Conservation (phyloP, 306 rosid genomes). For the Cucumis melo region DNA sequence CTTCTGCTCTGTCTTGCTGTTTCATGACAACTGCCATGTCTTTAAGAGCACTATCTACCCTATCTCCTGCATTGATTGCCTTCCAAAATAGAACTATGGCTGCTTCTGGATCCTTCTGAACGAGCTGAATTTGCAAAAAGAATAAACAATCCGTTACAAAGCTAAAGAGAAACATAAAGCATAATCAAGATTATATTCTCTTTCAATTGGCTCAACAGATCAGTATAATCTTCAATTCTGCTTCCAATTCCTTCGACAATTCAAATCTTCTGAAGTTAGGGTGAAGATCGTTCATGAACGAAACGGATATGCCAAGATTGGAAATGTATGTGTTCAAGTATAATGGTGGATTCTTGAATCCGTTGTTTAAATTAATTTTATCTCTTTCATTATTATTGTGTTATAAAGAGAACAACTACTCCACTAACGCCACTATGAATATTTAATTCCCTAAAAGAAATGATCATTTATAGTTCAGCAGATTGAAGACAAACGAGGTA, state of each 20-base stretch:
- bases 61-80: slow-evolving; percentile 79
- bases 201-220: not conserved
- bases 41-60: slow-evolving; percentile 78
- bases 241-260: not conserved
- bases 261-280: not conserved
- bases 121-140: slow-evolving; percentile 29
- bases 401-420: not conserved
- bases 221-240: not conserved
- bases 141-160: not conserved
- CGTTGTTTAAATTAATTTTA: not conserved
- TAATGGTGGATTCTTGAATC: not conserved
- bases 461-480: not conserved
- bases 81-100: slow-evolving; percentile 78
- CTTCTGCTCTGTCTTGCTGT: slow-evolving; percentile 64
- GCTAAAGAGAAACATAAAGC: not conserved
- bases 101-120: slow-evolving; percentile 65
- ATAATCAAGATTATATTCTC: too few relatives aligned
- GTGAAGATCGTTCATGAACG: not conserved
- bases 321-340: not conserved
- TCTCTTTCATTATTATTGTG: not conserved
- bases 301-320: not conserved
- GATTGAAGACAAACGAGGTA: not conserved
- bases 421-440: too few relatives aligned
- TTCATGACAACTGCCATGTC: slow-evolving; percentile 98
- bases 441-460: not conserved